Conservation (phyloP, 305 asterid genomes). For the Stenogyne calaminthoides region DNA sequence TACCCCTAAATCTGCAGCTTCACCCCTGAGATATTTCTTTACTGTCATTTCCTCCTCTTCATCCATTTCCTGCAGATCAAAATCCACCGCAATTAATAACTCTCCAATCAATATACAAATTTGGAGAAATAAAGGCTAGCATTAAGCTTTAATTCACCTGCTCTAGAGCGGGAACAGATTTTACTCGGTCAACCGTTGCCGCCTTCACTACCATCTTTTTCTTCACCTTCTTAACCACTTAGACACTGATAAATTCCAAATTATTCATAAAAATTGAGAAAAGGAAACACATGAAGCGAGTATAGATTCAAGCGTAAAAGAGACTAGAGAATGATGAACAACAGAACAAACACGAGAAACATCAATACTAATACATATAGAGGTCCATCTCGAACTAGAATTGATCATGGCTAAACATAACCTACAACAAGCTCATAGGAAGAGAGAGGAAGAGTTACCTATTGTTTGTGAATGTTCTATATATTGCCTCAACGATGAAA, state of each 20-base stretch:
- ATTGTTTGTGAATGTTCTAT: not conserved
- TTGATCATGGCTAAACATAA: not conserved
- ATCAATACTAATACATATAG: not conserved
- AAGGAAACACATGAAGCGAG: not conserved
- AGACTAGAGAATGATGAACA: not conserved
- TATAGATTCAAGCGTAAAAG: not conserved
- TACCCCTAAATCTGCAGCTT: slow-evolving; percentile 76
- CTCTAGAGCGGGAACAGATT: slow-evolving; percentile 23
- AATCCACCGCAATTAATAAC: not conserved
- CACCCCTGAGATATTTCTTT: slow-evolving; percentile 81
- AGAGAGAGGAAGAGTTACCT: not conserved
- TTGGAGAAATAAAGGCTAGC: not conserved
- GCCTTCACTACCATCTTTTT: slow-evolving; percentile 44
- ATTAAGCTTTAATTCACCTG: slow-evolving; percentile 33
- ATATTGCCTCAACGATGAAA: not conserved
- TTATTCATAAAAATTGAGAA: not conserved
- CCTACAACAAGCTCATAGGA: not conserved
- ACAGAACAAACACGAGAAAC: not conserved
- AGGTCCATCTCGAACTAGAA: not conserved
- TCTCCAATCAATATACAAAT: not conserved
- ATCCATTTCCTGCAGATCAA: slow-evolving; percentile 45
- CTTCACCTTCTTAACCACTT: slow-evolving; percentile 20
- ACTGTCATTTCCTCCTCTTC: slow-evolving; percentile 63
- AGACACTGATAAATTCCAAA: slow-evolving; percentile 12
- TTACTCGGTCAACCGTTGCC: slow-evolving; percentile 25